A percentile compares a stretch with the other conserved stretches of the same genome.
Conservation (phyloP, 495 filamentous ascomycete species). For the Acidiella bohemica region DNA sequence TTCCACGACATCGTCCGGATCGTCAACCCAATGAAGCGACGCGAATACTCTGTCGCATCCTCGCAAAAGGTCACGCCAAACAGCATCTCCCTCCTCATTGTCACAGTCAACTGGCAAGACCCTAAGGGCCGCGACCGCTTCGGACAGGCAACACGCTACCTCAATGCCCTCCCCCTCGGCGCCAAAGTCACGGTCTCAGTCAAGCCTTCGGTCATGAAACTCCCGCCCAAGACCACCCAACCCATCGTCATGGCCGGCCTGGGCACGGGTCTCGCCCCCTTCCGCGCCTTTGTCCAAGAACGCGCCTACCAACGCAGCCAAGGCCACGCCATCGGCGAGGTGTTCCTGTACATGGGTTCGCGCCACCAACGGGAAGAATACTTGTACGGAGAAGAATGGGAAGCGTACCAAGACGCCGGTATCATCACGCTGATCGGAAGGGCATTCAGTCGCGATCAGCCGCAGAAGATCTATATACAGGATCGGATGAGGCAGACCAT, state of each 20-base stretch:
- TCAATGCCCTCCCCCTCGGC: slow-evolving; percentile 59
- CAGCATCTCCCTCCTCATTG: slow-evolving; percentile 85
- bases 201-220: slow-evolving; percentile 96
- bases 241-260: slow-evolving; percentile 98
- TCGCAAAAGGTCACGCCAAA: slow-evolving; percentile 83
- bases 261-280: slow-evolving; percentile 93
- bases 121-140: slow-evolving; percentile 76
- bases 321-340: slow-evolving; percentile 84
- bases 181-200: slow-evolving; percentile 74
- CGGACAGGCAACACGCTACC: slow-evolving; percentile 82
- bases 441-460: slow-evolving; percentile 93
- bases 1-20: slow-evolving; percentile 88
- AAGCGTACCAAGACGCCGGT: slow-evolving; percentile 89
- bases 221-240: slow-evolving; percentile 69
- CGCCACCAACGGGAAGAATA: slow-evolving; percentile 97
- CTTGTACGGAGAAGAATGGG: slow-evolving; percentile 98
- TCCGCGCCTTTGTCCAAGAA: slow-evolving; percentile 96
- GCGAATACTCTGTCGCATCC: slow-evolving; percentile 96
- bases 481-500: slow-evolving; percentile 89
- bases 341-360: slow-evolving; percentile 91
- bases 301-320: slow-evolving; percentile 92
- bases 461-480: slow-evolving; percentile 98
- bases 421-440: slow-evolving; percentile 88
- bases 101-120: slow-evolving; percentile 92
- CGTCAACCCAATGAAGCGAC: slow-evolving; percentile 80